Percentiles rank a stretch among this genome's conserved stretches.
phyloP scores from a whole-genome alignment of 768 basidiomycete species.

The Naganishia onofrii region DNA sequence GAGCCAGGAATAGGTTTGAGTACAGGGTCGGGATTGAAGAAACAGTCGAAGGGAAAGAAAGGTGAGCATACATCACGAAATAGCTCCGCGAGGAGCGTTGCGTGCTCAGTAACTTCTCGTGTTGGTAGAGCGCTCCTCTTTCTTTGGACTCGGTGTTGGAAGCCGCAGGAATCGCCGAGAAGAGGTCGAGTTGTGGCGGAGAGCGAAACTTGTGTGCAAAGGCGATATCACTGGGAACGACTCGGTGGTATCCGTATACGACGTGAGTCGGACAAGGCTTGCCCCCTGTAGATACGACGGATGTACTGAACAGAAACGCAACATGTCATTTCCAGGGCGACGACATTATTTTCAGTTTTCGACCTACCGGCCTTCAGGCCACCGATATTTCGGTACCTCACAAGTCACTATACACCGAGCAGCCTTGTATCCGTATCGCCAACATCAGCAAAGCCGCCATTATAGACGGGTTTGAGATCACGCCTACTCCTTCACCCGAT shows the following conservation, averaged over 20 bases:
- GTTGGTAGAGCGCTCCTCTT: slow-evolving; percentile 4
- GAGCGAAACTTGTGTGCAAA: slow-evolving; percentile 5
- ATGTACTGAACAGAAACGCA: not conserved
- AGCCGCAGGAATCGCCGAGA: slow-evolving; percentile 8
- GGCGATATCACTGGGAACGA: slow-evolving; percentile 9
- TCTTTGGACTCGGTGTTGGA: slow-evolving; percentile 7
- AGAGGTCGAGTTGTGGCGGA: slow-evolving; percentile 19
- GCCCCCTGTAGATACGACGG: not conserved
- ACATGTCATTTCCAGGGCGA: slow-evolving; percentile 4
- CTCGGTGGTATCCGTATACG: slow-evolving; percentile 13
- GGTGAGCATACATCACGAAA: not conserved
- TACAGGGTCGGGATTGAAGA: not conserved
- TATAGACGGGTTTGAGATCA: not conserved
- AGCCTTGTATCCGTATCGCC: slow-evolving; percentile 10
- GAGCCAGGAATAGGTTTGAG: not conserved
- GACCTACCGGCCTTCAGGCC: not conserved
- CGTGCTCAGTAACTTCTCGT: not conserved
- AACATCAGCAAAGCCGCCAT: slow-evolving; percentile 7
- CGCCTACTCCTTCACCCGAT: not conserved
- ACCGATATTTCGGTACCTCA: slow-evolving; percentile 22
- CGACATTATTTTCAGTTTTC: slow-evolving; percentile 6
- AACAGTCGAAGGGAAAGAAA: slow-evolving; percentile 3
- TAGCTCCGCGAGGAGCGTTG: not conserved
- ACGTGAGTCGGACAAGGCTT: not conserved
- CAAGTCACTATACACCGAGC: slow-evolving; percentile 5